Percentiles rank a stretch among this genome's conserved stretches.
These are phyloP conservation scores for Begonia masoniana DNA, from an alignment of 306 rosid species.

Conservation along the genomic window DNA sequence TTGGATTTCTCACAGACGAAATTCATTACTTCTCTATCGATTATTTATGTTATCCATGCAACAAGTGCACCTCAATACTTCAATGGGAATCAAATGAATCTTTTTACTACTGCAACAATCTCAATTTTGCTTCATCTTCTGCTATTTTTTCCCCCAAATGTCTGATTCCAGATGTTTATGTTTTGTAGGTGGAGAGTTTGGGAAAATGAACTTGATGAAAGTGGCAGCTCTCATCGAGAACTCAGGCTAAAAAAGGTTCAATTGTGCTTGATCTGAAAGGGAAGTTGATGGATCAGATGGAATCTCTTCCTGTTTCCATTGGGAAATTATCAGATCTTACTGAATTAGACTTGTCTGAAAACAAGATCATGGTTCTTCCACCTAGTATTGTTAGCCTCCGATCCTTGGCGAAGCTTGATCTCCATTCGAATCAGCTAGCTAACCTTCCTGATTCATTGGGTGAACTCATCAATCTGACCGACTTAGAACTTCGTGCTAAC, in stretches of 20 bases:
- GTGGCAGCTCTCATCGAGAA: slow-evolving; percentile 72
- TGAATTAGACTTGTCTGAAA: slow-evolving; percentile 74
- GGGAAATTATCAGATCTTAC: slow-evolving; percentile 68
- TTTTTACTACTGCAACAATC: too few species aligned
- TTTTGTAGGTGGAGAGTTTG: slow-evolving; percentile 64
- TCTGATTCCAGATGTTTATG: slow-evolving; percentile 1
- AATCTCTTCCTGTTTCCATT: slow-evolving; percentile 77
- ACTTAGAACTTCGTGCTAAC: slow-evolving; percentile 59
- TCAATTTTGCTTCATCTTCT: too few species aligned
- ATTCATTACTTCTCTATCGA: too few species aligned
- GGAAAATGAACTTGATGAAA: slow-evolving; percentile 63
- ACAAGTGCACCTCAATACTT: too few species aligned
- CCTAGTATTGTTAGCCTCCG: slow-evolving; percentile 63
- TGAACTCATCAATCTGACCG: slow-evolving; percentile 44
- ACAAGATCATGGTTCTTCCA: slow-evolving; percentile 55
- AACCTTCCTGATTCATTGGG: slow-evolving; percentile 62
- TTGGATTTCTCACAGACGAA: too few species aligned
- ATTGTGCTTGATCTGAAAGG: slow-evolving; percentile 44
- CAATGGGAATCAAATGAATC: too few species aligned
- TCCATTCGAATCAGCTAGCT: slow-evolving; percentile 52
- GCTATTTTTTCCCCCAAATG: not conserved
- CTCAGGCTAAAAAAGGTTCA: slow-evolving; percentile 61
- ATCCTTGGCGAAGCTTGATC: slow-evolving; percentile 52
- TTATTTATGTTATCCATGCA: too few species aligned
- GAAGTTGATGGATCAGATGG: slow-evolving; percentile 67